Evolutionary conservation across 2,329 filamentous ascomycete genomes (phyloP).

Genomic region (Microcyclospora tardicrescens): DNA sequence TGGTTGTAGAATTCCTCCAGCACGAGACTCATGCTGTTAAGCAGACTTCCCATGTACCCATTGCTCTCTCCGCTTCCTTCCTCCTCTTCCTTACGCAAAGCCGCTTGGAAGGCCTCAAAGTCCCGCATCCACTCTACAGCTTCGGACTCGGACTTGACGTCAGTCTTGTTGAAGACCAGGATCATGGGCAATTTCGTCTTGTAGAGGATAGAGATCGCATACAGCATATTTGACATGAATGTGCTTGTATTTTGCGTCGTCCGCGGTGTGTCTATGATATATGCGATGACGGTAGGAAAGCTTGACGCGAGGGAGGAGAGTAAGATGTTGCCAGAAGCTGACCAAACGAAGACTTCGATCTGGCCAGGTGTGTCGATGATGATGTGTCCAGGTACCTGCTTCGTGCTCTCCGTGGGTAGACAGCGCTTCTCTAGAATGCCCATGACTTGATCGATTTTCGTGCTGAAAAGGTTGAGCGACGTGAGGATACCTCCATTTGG

Average conservation of each 20-base stretch:
- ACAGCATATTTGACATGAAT: conserved; percentile 99
- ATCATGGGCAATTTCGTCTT: conserved; percentile 99
- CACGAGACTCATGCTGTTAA: conserved; percentile 97
- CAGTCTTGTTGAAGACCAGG: conserved; percentile 97
- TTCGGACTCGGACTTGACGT: conserved; percentile 78
- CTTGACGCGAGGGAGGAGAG: conserved; percentile 84
- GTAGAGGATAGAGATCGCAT: conserved; percentile 96
- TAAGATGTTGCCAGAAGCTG: conserved; percentile 83
- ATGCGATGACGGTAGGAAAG: conserved; percentile 94
- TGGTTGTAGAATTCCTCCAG: conserved; percentile 96
- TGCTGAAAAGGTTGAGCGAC: conserved; percentile 89
- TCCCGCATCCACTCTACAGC: conserved; percentile 99
- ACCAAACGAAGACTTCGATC: conserved; percentile 99
- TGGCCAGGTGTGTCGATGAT: conserved; percentile 92
- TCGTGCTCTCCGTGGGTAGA: conserved; percentile 23
- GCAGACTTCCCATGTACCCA: conserved; percentile 88
- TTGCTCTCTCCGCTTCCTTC: conserved; percentile 45
- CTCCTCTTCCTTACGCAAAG: conserved; percentile 64
- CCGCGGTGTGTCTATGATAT: conserved; percentile 91
- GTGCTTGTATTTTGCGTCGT: conserved; percentile 88
- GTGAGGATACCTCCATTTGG: conserved; percentile 96
- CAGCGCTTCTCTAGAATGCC: conserved; percentile 73
- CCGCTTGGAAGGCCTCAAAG: conserved; percentile 87
- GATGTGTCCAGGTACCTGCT: conserved; percentile 60
- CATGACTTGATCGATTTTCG: conserved; percentile 94